Base-by-base conservation (phyloP, 805 yeast species). In the Cyberlindnera japonica region DNA sequence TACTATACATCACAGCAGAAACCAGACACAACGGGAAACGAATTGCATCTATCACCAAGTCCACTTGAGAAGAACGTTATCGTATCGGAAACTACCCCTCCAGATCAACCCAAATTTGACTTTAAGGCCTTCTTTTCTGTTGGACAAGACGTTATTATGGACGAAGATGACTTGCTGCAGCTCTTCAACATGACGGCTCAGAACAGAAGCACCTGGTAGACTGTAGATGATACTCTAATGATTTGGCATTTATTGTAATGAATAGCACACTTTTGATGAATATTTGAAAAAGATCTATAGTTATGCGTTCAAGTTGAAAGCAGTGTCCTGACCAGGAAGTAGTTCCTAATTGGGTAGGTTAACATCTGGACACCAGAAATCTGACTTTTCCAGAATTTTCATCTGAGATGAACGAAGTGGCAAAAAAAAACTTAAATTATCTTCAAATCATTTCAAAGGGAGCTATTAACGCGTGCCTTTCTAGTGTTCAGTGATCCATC, bases 151-250 rank as follows among this genome's bases (percentile, higher is more conserved):
- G 31, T 40, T 8, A 33, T 40, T 3, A 36, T 37, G 10, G 43
- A 37, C 6, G 50, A 46, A n/a, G 37, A 37, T 12, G 42, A 43
- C 28, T 38, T 47, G 27, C 29, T 29, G 20, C 45, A 47, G 32
- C 25, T 46, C 22, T 46, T 46, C 40, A 38, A 22, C 21, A 46
- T 46, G 50, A 46, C 50, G 1, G 4, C 43, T 5, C 32, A 41
- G 20, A 38, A 25, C 23, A 25, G 32, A 5, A 15, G 24, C 36
- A 28, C 39, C 3, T 28, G 39, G 34, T 36, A n/a, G n/a, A n/a
- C n/a, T n/a, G n/a, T n/a, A n/a, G n/a, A n/a, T n/a, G n/a, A n/a
- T n/a, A n/a, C n/a, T n/a, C n/a, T n/a, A n/a, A n/a, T n/a, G n/a
- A n/a, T n/a, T n/a, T n/a, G n/a, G n/a, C n/a, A n/a, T n/a, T n/a